Evolutionary conservation across 208 protist genomes (phyloP).

Genomic region (Novymonas esmeraldas): DNA sequence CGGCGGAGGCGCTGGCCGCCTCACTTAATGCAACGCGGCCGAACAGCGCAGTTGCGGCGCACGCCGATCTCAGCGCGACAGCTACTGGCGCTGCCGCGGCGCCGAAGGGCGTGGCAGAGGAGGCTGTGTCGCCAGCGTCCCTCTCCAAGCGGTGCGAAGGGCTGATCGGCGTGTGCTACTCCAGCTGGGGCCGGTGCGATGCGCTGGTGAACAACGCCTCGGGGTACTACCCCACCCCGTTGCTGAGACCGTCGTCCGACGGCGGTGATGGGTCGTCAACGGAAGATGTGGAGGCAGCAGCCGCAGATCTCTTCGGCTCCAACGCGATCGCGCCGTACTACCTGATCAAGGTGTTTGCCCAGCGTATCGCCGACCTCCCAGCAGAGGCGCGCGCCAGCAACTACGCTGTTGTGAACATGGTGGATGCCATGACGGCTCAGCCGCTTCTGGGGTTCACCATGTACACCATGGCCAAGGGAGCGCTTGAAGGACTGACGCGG

Average conservation of each 20-base stretch:
- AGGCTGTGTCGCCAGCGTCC: background rate
- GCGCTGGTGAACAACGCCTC: conserved; percentile 90
- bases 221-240: conserved; percentile 68
- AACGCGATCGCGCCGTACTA: conserved; percentile 78
- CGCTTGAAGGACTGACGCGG: conserved; percentile 68
- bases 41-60: conserved; percentile 35
- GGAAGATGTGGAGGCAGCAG: conserved; percentile 25
- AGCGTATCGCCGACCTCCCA: conserved; percentile 18
- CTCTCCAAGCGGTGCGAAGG: conserved; percentile 40
- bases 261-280: background rate
- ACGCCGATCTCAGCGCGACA: conserved; percentile 28
- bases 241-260: conserved; percentile 22
- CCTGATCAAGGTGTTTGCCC: conserved; percentile 59
- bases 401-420: conserved; percentile 65
- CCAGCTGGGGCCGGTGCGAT: conserved; percentile 68
- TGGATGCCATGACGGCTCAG: conserved; percentile 68
- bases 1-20: conserved; percentile 40
- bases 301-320: conserved; percentile 63
- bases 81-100: background rate
- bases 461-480: conserved; percentile 85
- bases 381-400: conserved; percentile 23
- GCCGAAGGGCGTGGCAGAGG: background rate
- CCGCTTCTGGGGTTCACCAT: conserved; percentile 60
- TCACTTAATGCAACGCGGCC: conserved; percentile 54
- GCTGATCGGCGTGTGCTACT: conserved; percentile 53